A percentile compares a stretch with the other conserved stretches of the same genome.
Conservation (phyloP, 768 basidiomycete species). For the Leccinum broughii region DNA sequence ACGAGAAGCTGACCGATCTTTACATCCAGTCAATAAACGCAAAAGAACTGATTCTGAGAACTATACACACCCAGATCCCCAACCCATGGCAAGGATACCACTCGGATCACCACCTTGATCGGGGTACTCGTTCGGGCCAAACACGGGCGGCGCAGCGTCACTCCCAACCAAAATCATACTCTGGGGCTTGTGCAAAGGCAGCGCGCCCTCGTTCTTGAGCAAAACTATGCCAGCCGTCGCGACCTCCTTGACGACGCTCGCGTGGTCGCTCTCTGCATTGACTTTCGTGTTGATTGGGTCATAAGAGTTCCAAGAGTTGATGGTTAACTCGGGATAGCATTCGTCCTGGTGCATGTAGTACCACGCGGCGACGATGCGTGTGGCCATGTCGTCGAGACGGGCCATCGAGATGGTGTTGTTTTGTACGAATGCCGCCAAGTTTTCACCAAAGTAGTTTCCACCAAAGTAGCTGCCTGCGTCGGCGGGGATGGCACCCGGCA, state of each 20-base stretch:
- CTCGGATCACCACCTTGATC: slow-evolving; percentile 61
- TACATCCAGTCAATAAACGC: slow-evolving; percentile 1
- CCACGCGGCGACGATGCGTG: slow-evolving; percentile 71
- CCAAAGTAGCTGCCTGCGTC: slow-evolving; percentile 27
- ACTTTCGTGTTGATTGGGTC: slow-evolving; percentile 42
- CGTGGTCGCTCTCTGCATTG: slow-evolving; percentile 59
- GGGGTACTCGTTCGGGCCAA: slow-evolving; percentile 69
- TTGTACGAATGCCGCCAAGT: slow-evolving; percentile 57
- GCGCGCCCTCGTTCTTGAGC: slow-evolving; percentile 60
- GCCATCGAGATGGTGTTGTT: slow-evolving; percentile 57
- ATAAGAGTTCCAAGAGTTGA: slow-evolving; percentile 29
- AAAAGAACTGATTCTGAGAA: neutral
- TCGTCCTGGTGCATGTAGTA: slow-evolving; percentile 40
- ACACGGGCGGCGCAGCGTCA: slow-evolving; percentile 58
- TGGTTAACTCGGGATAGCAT: slow-evolving; percentile 26
- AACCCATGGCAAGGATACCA: slow-evolving; percentile 86
- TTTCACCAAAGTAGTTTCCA: neutral
- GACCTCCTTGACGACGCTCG: slow-evolving; percentile 54
- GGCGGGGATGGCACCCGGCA: slow-evolving; percentile 60
- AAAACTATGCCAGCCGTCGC: slow-evolving; percentile 68
- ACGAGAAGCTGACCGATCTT: slow-evolving; percentile 72
- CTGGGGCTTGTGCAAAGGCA: slow-evolving; percentile 61
- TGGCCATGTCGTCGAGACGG: slow-evolving; percentile 69
- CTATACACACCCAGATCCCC: slow-evolving; percentile 70
- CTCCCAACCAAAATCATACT: slow-evolving; percentile 65